Evolutionary conservation across 108 stramenopile species (phyloP), one percentile per base, ranked within the genome.

Genomic region (Cyclotella choctawhatcheeana): DNA sequence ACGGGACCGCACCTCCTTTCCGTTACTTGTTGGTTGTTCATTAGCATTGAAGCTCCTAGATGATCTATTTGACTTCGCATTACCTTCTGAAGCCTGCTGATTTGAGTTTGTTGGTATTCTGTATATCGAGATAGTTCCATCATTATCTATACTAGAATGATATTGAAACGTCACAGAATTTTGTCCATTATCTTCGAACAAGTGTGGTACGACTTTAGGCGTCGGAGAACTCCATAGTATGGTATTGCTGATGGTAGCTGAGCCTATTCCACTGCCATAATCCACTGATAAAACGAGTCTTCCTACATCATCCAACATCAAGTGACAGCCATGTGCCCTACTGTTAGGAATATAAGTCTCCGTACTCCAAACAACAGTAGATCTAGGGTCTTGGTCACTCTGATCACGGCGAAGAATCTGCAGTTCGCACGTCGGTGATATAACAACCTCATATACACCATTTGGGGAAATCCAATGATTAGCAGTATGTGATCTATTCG

Each of bases 91-190:
- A 40, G 43, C 26, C 22, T 55, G 30, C 25, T 29, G 34, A 14
- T 45, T 45, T 13, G 20, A 18, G 29, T 21, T 51, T 18, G 69
- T 58, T 70, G 50, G 63, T 33, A 70, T 60, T 61, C 79, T 52
- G 50, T 93, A 93, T n/a, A 93, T 84, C 3, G 83, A 83, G 25
- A 93, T 75, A 0, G 84, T 77, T 17, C 92, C 92, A 68, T 93
- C 92, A 51, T 89, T 82, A 64, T 90, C 92, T 48, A 93, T 58
- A 47, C 87, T 82, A 1, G 88, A 85, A 77, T 88, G 68, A 56
- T 87, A 89, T n/a, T n/a, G 67, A 63, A 73, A 81, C 13, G 58
- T 44, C 8, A 66, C 45, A 0, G 65, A 58, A 40, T 75, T 33
- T 27, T 66, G 45, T 30, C 25, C 67, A 50, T 73, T 67, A 26